Base-by-base conservation (phyloP, 75 land plant species). In the Pinus tabuliformis region DNA sequence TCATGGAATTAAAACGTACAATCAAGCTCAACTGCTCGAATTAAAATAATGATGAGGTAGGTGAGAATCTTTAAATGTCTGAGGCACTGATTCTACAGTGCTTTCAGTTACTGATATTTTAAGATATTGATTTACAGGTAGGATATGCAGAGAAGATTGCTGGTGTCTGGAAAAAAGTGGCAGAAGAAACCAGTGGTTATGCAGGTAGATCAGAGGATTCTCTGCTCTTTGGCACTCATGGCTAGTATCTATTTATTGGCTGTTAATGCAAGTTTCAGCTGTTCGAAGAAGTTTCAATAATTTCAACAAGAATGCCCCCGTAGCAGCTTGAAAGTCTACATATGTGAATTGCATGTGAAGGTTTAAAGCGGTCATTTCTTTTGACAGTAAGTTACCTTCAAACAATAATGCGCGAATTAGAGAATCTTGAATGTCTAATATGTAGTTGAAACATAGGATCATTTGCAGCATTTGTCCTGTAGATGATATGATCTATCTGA, bases 131-230 rank as follows among this genome's bases (percentile, higher is more conserved):
- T 74, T 57, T 72, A 76, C 85, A 93, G 96, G 94, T 84, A 12
- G 91, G 88, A 15, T 93, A 91, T 79, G 85, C 87, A 18, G 94
- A 93, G 81, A 93, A 88, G 79, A 89, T 91, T 76, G 90, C 90
- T 13, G 81, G 76, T 79, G 88, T 86, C 12, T 93, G 96, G 96
- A 82, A 75, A 22, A 84, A 75, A 39, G 88, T 86, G 70, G 90
- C 86, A 56, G 90, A 93, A 80, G 94, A 93, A 75, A 81, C 89
- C 13, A 82, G 86, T 62, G 81, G 78, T 26, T 87, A 86, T 76
- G 83, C 74, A 42, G 45, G 71, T 42, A 68, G 71, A 68, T 68
- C 71, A 20, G 71, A 68, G n/a, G 71, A 68, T 68, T 68, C 71
- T 39, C 22, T 68, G 21, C 24, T 45, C 71, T 68, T 20, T 42